A percentile compares a stretch with the other conserved stretches of the same genome.
Evolutionary conservation across 176 grass and related monocot genomes (phyloP).

Genomic region (Eragrostis curvula): DNA sequence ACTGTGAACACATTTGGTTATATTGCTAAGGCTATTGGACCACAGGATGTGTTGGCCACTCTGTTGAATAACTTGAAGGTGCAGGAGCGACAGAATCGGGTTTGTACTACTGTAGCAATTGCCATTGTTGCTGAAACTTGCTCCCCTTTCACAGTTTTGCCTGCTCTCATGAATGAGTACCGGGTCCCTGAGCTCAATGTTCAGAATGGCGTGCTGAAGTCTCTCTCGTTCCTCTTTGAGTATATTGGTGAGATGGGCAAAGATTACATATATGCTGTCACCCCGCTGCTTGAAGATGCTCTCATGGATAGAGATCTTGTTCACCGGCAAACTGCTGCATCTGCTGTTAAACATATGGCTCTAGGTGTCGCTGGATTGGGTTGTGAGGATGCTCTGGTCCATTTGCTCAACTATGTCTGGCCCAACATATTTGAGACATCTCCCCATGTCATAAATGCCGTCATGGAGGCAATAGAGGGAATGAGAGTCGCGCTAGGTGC

Average conservation of each 20-base stretch:
- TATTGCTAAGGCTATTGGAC: constrained; percentile 96
- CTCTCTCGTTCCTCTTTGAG: constrained; percentile 98
- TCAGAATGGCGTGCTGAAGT: constrained; percentile 97
- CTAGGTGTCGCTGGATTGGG: constrained; percentile 92
- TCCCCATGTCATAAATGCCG: constrained; percentile 94
- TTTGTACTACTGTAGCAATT: constrained; percentile 95
- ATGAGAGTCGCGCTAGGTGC: constrained; percentile 95
- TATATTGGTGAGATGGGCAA: constrained; percentile 99
- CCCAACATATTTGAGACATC: constrained; percentile 98
- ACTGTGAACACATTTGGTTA: constrained; percentile 99
- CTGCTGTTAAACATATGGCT: constrained; percentile 97
- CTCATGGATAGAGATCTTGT: constrained; percentile 97
- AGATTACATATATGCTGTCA: constrained; percentile 97
- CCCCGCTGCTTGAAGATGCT: constrained; percentile 98
- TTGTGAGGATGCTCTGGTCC: constrained; percentile 96
- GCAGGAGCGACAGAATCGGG: constrained; percentile 95
- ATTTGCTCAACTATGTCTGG: constrained; percentile 96
- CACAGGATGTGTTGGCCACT: constrained; percentile 93
- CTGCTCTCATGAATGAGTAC: constrained; percentile 96
- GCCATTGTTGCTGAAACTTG: constrained; percentile 99
- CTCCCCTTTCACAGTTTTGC: constrained; percentile 92
- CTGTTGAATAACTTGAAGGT: constrained; percentile 95
- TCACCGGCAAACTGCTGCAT: constrained; percentile 93
- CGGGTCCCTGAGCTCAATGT: constrained; percentile 93
- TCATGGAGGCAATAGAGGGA: constrained; percentile 94